Evolutionary conservation across 352 stramenopile species (phyloP).

Genomic region (Globisporangium lucens): DNA sequence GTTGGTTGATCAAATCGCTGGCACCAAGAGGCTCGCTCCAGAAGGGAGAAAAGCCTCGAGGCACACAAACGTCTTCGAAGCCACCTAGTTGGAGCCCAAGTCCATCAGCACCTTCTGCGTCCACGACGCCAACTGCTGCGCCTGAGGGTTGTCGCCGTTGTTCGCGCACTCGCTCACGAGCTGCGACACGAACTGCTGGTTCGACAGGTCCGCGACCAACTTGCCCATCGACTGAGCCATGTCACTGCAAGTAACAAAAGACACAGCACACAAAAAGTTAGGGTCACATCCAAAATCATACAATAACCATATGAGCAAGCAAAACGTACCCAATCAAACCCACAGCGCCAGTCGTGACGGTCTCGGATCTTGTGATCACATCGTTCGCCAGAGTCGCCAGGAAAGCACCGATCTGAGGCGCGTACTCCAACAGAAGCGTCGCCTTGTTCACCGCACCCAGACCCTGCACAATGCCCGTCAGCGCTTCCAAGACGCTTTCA

Average conservation of each 20-base stretch:
- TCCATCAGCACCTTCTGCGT: constrained; percentile 77
- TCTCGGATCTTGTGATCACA: constrained; percentile 74
- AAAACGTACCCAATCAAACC: constrained; percentile 82
- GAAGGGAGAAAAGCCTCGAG: not conserved
- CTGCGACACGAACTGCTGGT: constrained; percentile 69
- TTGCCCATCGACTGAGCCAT: constrained; percentile 79
- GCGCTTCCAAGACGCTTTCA: constrained; percentile 95
- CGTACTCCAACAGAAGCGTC: constrained; percentile 76
- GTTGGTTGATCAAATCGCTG: not conserved
- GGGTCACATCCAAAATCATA: not conserved
- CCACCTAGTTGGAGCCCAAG: constrained; percentile 44
- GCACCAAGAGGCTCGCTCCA: not conserved
- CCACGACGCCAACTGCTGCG: constrained; percentile 68
- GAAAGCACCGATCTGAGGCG: constrained; percentile 88
- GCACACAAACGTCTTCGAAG: not conserved
- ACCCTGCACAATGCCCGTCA: constrained; percentile 96
- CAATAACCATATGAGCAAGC: constrained; percentile 4
- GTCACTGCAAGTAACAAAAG: constrained; percentile 48
- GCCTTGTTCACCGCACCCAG: constrained; percentile 89
- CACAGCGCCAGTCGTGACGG: constrained; percentile 90
- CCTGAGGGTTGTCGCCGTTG: constrained; percentile 63
- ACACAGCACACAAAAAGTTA: constrained; percentile 17
- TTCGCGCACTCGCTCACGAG: constrained; percentile 70
- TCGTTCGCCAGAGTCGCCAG: constrained; percentile 85
- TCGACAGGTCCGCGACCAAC: constrained; percentile 54